Conservation (phyloP, 2,329 filamentous ascomycete species). For the Periconia sp. region DNA sequence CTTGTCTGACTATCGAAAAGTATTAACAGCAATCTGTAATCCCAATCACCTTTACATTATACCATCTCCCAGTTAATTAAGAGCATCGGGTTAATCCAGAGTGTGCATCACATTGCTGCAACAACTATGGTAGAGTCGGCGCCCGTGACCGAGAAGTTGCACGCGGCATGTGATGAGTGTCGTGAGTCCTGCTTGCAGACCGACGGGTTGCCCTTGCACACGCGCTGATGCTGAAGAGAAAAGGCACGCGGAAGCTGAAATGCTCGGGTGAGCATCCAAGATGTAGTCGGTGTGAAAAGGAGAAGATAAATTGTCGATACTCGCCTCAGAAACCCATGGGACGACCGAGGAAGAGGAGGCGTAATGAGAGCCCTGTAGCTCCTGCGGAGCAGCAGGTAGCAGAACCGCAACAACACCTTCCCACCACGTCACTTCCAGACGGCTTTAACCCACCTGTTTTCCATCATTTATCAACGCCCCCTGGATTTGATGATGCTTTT, state of each 20-base stretch:
- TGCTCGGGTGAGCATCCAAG: constrained; percentile 48
- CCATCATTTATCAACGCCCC: constrained; percentile 14
- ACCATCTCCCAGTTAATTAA: neutral
- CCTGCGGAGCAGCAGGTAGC: constrained; percentile 4
- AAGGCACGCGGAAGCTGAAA: constrained; percentile 53
- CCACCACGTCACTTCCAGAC: constrained; percentile 2
- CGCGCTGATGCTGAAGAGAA: constrained; percentile 1
- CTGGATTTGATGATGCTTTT: constrained; percentile 9
- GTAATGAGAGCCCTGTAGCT: constrained; percentile 21
- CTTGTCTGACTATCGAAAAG: neutral
- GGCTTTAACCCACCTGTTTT: constrained; percentile 7
- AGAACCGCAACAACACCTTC: constrained; percentile 4
- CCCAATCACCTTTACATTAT: neutral
- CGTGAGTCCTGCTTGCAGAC: constrained; percentile 25
- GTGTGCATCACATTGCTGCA: neutral
- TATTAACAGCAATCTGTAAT: neutral
- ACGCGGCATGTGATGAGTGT: constrained; percentile 41
- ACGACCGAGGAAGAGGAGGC: constrained; percentile 50
- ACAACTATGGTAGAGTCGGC: constrained; percentile 1
- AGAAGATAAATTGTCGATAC: constrained; percentile 48
- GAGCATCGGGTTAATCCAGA: neutral
- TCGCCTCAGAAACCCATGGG: constrained; percentile 54
- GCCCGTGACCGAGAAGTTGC: constrained; percentile 27
- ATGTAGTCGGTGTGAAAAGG: constrained; percentile 47
- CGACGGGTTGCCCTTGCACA: neutral